Base-by-base conservation (phyloP, 2,329 filamentous ascomycete species). In the Paramyrothecium sp. region DNA sequence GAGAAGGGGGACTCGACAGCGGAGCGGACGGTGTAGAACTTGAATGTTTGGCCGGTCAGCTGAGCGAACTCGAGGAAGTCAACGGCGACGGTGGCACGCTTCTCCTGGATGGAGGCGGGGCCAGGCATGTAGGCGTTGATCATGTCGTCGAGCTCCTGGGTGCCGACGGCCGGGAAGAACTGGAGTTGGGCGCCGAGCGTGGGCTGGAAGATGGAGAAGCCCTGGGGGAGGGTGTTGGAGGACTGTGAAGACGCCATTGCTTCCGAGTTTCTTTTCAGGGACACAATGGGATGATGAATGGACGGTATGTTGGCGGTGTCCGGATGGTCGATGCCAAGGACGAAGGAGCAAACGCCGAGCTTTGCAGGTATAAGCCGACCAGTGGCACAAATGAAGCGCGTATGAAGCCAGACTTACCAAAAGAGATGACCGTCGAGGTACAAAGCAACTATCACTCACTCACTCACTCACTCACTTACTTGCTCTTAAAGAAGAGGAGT, bases 151-250 rank as follows among this genome's bases (percentile, higher is more conserved):
- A 88, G 78, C 70, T 90, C 81, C 73, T 82, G 65, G 59, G 81
- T 77, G 68, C 87, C 76, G 72, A 91, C 75, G 66, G 88, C 75
- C 75, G 91, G 81, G 70, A 87, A 73, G 81, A 91, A 86, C 73
- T 91, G 77, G 56, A 88, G 76, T 59, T 80, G 73, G 51, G 80
- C 78, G 54, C 85, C 85, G 55, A 85, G 75, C 52, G 76, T 70
- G 48, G 83, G 78, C 75, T 88, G 85, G 67, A 80, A 84, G 69
- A 88, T 78, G 58, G 83, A 85, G 71, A 86, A 86, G 56, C 82
- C 82, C 72, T 79, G 69, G 52, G 72, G 71, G 33, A 74, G 63
- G 55, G 59, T 58, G 53, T 66, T 62, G 7, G 58, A 55, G 34
- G 58, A 58, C 51, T 55, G 57, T 41, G 63, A 47, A 46, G 58